These are phyloP conservation scores for Panus rudis DNA, from an alignment of 768 basidiomycete genomes.

Conservation along the genomic window DNA sequence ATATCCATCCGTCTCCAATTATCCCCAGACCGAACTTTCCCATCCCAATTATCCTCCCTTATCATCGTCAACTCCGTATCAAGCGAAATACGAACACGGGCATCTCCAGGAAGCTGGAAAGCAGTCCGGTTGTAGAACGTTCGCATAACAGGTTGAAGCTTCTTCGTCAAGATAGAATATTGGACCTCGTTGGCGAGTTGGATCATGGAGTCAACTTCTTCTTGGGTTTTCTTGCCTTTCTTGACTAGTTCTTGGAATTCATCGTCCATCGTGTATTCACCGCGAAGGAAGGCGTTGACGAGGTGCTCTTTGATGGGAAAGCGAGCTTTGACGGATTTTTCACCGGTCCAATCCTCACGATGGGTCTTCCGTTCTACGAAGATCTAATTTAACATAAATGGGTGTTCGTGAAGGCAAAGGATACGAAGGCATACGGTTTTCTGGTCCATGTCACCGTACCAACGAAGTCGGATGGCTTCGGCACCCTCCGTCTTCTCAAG, in stretches of 20 bases:
- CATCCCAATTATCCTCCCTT: conserved; percentile 97
- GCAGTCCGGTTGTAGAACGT: conserved; percentile 99
- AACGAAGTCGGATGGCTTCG: conserved; percentile 90
- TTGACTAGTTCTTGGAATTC: conserved; percentile 83
- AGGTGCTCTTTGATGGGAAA: conserved; percentile 93
- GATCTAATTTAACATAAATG: conserved; percentile 37
- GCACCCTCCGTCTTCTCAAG: conserved; percentile 99
- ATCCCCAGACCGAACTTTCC: conserved; percentile 58
- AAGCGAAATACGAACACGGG: conserved; percentile 96
- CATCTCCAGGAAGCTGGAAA: conserved; percentile 97
- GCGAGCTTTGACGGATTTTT: conserved; percentile 96
- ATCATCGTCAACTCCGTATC: conserved; percentile 94
- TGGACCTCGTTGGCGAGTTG: conserved; percentile 97
- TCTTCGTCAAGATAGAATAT: conserved; percentile 78
- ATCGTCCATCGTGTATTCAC: conserved; percentile 88
- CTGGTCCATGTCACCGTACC: conserved; percentile 87
- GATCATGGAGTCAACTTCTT: conserved; percentile 90
- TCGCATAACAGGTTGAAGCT: conserved; percentile 82
- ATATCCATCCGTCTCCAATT: conserved; percentile 96
- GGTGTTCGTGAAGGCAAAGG: background rate
- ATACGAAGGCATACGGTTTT: conserved; percentile 55
- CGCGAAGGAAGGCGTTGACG: conserved; percentile 84
- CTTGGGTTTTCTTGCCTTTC: conserved; percentile 89
- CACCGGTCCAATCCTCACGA: conserved; percentile 98
- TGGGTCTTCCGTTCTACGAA: conserved; percentile 90